Base-by-base conservation (phyloP, 495 filamentous ascomycete genomes). In the Hypomontagnella submonticulosa region DNA sequence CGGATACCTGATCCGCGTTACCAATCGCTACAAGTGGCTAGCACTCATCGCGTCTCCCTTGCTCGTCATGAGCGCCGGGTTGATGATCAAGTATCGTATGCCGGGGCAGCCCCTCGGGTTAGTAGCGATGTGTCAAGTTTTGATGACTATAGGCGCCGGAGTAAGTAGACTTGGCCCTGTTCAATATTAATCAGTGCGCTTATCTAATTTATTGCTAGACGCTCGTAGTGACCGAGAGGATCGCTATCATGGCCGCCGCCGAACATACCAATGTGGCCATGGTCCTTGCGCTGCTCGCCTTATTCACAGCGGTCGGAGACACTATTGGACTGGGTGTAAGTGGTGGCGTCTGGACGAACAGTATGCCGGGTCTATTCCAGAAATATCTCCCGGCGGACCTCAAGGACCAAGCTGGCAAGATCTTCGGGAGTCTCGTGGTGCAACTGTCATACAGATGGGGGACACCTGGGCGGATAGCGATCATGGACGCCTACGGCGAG, bases 51-150 rank as follows among this genome's bases (percentile, higher is more conserved):
- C 84, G 64, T 85, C 69, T 2, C 86, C 86, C 0, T 71, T 91
- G n/a, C 73, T 79, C 57, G 76, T 87, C 20, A 77, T 89, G 4
- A 87, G 84, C 11, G 76, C 83, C 1, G 87, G 86, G 0, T 75
- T 90, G 37, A 84, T 89, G 85, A 87, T 89, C 55, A 73, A 88
- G 49, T 90, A 88, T 80, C 84, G 87, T 13, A 68, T 79, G 37
- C 69, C 76, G 1, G 73, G 79, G 9, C 61, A 67, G 4, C 64
- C 72, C 27, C 80, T 89, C 53, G 87, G 84, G 19, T 87, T 85
- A 55, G 66, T 90, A 5, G 74, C 88, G 71, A 87, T 88, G 85
- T 84, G 81, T 57, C 86, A 90, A 72, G 86, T 90, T 65, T 87
- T 89, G 77, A 86, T 89, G 61, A 84, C 87, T 18, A 84, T 90